phyloP scores from a whole-genome alignment of 176 grass and related monocot genomes.

The Musa beccarii region DNA sequence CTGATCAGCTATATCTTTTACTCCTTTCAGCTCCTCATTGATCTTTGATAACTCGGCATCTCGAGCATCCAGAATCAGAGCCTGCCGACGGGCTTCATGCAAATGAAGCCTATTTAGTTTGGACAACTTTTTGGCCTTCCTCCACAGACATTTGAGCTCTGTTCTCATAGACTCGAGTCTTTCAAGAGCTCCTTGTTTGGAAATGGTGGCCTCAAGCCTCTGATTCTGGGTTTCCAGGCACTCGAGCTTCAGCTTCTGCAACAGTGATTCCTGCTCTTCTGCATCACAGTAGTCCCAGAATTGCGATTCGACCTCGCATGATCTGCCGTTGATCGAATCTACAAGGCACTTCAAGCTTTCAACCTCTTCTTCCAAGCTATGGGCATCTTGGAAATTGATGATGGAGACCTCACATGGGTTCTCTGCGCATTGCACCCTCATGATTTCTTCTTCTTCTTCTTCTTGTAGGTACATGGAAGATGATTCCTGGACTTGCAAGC shows the following conservation, averaged over 20 bases:
- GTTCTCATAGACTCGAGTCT: constrained; percentile 27
- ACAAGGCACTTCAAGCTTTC: constrained; percentile 40
- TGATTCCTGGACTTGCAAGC: neutral
- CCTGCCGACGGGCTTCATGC: constrained; percentile 17
- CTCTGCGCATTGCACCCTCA: constrained; percentile 2
- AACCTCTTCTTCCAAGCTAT: constrained; percentile 23
- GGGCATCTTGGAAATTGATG: constrained; percentile 10
- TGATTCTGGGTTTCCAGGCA: constrained; percentile 52
- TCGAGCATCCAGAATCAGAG: constrained; percentile 33
- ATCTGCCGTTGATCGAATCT: constrained; percentile 32
- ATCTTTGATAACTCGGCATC: constrained; percentile 31
- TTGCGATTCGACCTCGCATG: constrained; percentile 30
- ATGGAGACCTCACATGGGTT: constrained; percentile 13
- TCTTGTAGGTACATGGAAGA: neutral
- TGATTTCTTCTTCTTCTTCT: constrained; percentile 20
- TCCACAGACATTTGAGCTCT: constrained; percentile 26
- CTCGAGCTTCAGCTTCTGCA: constrained; percentile 89
- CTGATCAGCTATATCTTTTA: constrained; percentile 33
- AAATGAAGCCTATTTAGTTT: constrained; percentile 30
- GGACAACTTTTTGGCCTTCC: constrained; percentile 36
- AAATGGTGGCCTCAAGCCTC: constrained; percentile 33
- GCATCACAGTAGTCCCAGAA: constrained; percentile 56
- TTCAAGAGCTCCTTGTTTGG: constrained; percentile 18
- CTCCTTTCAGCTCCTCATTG: constrained; percentile 35
- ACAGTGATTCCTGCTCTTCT: constrained; percentile 55